These are phyloP conservation scores for Pseudogymnoascus sp. DNA, from an alignment of 2,329 filamentous ascomycete species.

Conservation along the genomic window DNA sequence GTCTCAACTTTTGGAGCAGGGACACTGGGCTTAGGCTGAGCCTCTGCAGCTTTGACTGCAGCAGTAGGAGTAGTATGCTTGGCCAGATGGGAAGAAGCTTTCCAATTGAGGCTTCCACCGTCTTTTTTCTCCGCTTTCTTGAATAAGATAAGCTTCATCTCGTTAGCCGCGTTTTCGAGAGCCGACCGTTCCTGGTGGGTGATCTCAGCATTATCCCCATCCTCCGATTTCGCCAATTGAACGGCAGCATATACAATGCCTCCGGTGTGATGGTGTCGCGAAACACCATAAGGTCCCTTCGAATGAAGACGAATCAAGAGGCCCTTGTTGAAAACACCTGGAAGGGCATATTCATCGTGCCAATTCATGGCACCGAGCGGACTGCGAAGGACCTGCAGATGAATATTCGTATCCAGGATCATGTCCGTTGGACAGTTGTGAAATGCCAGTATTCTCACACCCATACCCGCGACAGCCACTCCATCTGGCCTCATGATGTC, in stretches of 20 bases:
- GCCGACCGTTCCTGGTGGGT: background rate
- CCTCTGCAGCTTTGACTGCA: background rate
- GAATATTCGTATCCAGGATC: background rate
- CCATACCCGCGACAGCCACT: background rate
- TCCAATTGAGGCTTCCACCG: too few species aligned
- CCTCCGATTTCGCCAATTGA: background rate
- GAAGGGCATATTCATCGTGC: background rate
- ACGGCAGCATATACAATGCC: background rate
- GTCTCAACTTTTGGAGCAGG: background rate
- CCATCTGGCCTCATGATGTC: background rate
- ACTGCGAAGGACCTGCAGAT: background rate
- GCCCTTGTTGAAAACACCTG: background rate
- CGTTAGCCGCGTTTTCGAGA: background rate
- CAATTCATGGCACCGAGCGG: background rate
- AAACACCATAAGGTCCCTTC: background rate
- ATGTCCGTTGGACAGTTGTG: background rate
- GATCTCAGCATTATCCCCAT: background rate
- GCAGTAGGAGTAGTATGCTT: background rate
- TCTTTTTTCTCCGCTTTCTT: background rate
- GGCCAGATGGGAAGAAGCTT: background rate
- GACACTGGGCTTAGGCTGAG: background rate
- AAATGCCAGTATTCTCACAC: background rate
- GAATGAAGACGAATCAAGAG: background rate
- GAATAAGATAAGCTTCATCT: background rate
- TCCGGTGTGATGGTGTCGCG: background rate